phyloP scores from a whole-genome alignment of 2,329 filamentous ascomycete genomes.

The Phoma sp. region DNA sequence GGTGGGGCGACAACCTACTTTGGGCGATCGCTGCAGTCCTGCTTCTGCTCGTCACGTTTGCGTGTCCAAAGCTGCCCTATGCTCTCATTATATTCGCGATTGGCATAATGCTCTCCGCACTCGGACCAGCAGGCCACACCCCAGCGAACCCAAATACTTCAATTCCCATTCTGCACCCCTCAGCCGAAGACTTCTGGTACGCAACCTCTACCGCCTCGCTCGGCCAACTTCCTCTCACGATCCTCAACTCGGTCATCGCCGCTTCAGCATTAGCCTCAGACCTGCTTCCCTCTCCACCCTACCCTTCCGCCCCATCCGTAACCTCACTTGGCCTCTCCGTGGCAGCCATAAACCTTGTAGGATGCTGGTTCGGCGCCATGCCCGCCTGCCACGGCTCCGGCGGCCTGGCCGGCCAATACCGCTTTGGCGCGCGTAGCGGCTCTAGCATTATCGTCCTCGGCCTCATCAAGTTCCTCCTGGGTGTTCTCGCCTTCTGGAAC shows the following conservation, averaged over 20 bases:
- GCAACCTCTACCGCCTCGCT: conserved; percentile 73
- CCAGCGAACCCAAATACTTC: conserved; percentile 55
- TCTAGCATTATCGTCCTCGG: conserved; percentile 83
- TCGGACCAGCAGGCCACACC: conserved; percentile 36
- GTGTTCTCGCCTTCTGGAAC: conserved; percentile 65
- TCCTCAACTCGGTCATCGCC: conserved; percentile 90
- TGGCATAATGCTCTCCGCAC: conserved; percentile 70
- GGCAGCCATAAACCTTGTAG: conserved; percentile 79
- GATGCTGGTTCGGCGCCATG: conserved; percentile 94
- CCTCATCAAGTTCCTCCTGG: conserved; percentile 74
- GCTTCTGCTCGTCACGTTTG: conserved; percentile 71
- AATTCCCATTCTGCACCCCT: conserved; percentile 59
- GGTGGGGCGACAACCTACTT: conserved; percentile 75
- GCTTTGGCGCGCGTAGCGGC: conserved; percentile 89
- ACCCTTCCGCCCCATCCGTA: conserved; percentile 66
- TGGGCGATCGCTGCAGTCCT: conserved; percentile 79
- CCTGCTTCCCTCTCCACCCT: conserved; percentile 71
- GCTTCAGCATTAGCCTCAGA: conserved; percentile 80
- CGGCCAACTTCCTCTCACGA: conserved; percentile 88
- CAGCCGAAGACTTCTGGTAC: conserved; percentile 54
- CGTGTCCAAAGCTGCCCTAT: conserved; percentile 73
- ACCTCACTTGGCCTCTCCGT: conserved; percentile 84
- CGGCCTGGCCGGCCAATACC: conserved; percentile 86
- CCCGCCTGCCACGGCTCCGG: conserved; percentile 93
- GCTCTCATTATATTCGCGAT: conserved; percentile 74